Percentiles rank a stretch among this genome's conserved stretches.
Evolutionary conservation across 345 rosid species (phyloP).

Genomic region (Garcia nutans): DNA sequence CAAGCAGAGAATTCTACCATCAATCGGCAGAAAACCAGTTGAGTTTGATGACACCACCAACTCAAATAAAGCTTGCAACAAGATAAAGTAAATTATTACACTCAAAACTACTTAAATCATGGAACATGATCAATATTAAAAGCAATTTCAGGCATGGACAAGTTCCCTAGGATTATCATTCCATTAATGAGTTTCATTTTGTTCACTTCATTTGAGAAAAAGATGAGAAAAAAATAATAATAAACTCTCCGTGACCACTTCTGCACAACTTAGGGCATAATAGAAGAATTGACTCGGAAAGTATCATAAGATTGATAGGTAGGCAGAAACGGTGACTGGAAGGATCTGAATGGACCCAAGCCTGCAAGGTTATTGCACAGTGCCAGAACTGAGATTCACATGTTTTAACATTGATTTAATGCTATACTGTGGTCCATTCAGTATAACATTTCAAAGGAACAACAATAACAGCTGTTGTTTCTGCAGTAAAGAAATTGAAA

Average conservation of each 20-base stretch:
- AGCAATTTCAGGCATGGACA: background rate
- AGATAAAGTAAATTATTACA: background rate
- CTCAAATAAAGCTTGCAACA: background rate
- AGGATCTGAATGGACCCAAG: constrained; percentile 3
- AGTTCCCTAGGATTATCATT: no score
- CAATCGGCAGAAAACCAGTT: background rate
- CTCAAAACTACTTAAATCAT: background rate
- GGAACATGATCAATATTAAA: background rate
- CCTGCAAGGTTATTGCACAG: background rate
- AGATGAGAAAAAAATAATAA: background rate
- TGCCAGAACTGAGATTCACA: background rate
- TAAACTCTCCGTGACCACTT: background rate
- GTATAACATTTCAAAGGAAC: constrained; percentile 2
- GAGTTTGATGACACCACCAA: background rate
- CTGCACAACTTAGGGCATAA: no score
- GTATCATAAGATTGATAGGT: background rate
- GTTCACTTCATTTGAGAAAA: background rate
- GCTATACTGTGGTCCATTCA: background rate
- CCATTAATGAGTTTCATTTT: no score
- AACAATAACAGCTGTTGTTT: background rate
- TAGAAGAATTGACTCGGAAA: no score
- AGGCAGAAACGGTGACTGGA: background rate
- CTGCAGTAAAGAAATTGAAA: background rate
- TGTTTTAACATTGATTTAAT: background rate
- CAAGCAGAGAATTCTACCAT: background rate